Conservation (phyloP, 2,329 filamentous ascomycete genomes). For the Boeremia exigua region DNA sequence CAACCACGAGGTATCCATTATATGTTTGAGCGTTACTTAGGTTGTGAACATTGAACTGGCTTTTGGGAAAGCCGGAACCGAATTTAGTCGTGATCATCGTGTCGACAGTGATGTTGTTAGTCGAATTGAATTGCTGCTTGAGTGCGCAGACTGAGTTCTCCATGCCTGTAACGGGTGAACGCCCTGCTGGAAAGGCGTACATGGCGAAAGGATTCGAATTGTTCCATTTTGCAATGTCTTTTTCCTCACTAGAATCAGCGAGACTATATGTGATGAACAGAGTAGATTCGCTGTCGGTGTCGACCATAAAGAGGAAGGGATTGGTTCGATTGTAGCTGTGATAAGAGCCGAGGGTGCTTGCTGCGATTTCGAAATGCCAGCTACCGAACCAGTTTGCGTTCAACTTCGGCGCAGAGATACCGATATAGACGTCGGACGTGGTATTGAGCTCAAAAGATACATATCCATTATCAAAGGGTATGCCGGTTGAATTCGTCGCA, state of each 20-base stretch:
- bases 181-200: conserved; percentile 72
- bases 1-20: conserved; percentile 71
- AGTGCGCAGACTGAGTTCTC: conserved; percentile 84
- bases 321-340: conserved; percentile 67
- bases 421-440: conserved; percentile 74
- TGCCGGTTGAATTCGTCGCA: conserved; percentile 44
- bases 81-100: conserved; percentile 73
- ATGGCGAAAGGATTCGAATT: conserved; percentile 69
- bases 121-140: conserved; percentile 68
- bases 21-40: conserved; percentile 77
- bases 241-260: conserved; percentile 58
- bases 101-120: conserved; percentile 61
- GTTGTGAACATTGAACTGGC: conserved; percentile 84
- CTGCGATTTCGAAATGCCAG: conserved; percentile 83
- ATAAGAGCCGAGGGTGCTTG: conserved; percentile 79
- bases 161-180: conserved; percentile 68
- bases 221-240: conserved; percentile 62
- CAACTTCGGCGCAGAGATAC: conserved; percentile 73
- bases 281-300: conserved; percentile 80
- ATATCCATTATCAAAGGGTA: conserved; percentile 71
- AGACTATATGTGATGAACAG: conserved; percentile 80
- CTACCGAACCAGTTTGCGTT: conserved; percentile 63
- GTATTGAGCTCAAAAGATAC: conserved; percentile 68
- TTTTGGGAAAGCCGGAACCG: conserved; percentile 69
- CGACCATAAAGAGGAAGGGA: conserved; percentile 75